A percentile compares a stretch with the other conserved stretches of the same genome.
Conservation (phyloP, 768 basidiomycete species). For the Xerocomus spinulosus region DNA sequence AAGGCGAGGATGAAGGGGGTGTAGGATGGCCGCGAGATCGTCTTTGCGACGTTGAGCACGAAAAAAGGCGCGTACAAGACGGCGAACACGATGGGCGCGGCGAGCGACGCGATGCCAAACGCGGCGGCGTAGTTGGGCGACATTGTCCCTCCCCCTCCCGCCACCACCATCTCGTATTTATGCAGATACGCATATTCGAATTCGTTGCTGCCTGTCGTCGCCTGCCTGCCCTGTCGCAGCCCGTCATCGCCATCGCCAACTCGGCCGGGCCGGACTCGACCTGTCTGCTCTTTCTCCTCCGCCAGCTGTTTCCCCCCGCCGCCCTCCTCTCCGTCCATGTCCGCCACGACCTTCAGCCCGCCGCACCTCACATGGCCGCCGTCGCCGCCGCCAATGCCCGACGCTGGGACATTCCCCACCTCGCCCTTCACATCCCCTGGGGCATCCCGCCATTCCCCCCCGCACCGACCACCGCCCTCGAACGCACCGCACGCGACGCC, state of each 20-base stretch:
- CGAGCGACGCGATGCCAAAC: conserved; percentile 21
- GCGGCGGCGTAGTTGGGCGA: conserved; percentile 15
- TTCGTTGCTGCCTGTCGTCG: conserved; percentile 39
- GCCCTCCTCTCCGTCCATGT: conserved; percentile 54
- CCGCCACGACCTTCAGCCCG: conserved; percentile 63
- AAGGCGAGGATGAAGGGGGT: conserved; percentile 20
- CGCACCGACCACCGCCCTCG: conserved; percentile 45
- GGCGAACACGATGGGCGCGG: conserved; percentile 26
- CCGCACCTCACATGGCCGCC: conserved; percentile 53
- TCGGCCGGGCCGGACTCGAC: conserved; percentile 85
- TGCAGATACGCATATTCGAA: conserved; percentile 37
- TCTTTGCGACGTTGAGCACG: conserved; percentile 9
- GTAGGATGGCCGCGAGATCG: conserved; percentile 16
- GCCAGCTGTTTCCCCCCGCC: conserved; percentile 37
- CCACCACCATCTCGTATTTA: neutral
- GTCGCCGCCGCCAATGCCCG: conserved; percentile 42
- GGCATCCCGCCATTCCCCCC: conserved; percentile 45
- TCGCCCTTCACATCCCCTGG: conserved; percentile 54
- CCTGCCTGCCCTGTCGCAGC: conserved; percentile 2
- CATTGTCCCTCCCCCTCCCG: too few species aligned
- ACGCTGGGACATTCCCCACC: conserved; percentile 42
- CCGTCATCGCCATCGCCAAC: conserved; percentile 53
- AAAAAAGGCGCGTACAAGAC: conserved; percentile 22
- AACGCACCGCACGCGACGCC: conserved; percentile 53
- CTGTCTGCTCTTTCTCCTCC: conserved; percentile 67